A percentile compares a stretch with the other conserved stretches of the same genome.
Conservation (phyloP, 345 rosid species). For the Salix brachista region DNA sequence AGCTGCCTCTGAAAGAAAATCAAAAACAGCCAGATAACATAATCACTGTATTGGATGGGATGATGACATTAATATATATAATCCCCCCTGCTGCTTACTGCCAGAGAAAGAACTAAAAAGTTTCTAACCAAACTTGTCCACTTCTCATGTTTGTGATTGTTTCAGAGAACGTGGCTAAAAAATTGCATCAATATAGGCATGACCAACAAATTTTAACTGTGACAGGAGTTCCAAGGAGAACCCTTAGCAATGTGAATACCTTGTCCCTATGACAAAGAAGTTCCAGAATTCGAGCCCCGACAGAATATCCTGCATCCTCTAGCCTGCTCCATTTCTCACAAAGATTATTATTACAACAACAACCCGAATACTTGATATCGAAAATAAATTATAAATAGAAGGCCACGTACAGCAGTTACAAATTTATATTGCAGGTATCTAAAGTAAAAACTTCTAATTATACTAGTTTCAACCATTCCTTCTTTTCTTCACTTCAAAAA, state of each 20-base stretch:
- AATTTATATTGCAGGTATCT: background rate
- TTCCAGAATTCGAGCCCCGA: slow-evolving; percentile 83
- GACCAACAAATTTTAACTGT: background rate
- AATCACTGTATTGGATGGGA: background rate
- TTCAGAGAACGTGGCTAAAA: background rate
- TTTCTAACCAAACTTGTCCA: background rate
- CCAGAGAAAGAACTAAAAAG: background rate
- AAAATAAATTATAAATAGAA: background rate
- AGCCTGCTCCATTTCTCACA: slow-evolving; percentile 41
- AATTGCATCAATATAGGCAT: background rate
- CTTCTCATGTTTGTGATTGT: background rate
- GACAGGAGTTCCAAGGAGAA: background rate
- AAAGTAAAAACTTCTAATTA: slow-evolving; percentile 1
- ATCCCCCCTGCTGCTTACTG: background rate
- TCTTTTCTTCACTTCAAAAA: background rate
- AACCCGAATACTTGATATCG: background rate
- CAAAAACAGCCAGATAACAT: background rate
- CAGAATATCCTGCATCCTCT: slow-evolving; percentile 95
- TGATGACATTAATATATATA: background rate
- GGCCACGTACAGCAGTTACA: background rate
- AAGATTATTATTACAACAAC: background rate
- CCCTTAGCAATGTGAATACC: slow-evolving; percentile 30
- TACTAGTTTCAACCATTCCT: background rate
- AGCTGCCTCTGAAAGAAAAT: background rate
- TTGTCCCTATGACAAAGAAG: slow-evolving; percentile 89